Conservation (phyloP, 225 moss, liverwort and hornwort genomes). For the Takakia lepidozioides region DNA sequence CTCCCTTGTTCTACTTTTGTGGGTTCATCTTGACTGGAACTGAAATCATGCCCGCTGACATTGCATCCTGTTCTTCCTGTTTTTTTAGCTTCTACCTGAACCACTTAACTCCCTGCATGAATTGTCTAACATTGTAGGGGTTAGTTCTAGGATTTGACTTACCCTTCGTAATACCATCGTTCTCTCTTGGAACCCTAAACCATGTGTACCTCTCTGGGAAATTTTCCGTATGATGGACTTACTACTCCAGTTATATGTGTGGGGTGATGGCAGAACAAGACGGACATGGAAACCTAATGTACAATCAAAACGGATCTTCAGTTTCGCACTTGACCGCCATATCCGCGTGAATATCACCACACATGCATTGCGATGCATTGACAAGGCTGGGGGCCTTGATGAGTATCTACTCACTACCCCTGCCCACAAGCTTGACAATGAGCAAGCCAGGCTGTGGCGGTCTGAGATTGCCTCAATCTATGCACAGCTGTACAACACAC, state of each 20-base stretch:
- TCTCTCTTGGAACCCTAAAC: too few relatives aligned
- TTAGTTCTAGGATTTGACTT: too few relatives aligned
- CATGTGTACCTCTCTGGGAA: not conserved
- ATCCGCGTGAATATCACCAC: conserved; percentile 64
- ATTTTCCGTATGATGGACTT: too few relatives aligned
- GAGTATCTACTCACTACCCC: conserved; percentile 89
- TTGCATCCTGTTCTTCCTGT: too few relatives aligned
- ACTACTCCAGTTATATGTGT: too few relatives aligned
- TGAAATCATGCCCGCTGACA: too few relatives aligned
- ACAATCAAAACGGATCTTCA: conserved; percentile 77
- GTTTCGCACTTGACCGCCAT: conserved; percentile 72
- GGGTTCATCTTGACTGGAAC: too few relatives aligned
- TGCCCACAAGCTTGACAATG: conserved; percentile 72
- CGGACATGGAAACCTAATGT: conserved; percentile 96
- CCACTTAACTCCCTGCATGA: too few relatives aligned
- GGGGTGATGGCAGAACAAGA: conserved; percentile 38
- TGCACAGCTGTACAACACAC: conserved; percentile 40
- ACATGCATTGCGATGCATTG: conserved; percentile 86
- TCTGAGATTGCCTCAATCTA: conserved; percentile 56
- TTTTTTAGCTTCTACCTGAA: too few relatives aligned
- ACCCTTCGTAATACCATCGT: too few relatives aligned
- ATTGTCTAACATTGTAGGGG: too few relatives aligned
- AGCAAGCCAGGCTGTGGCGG: conserved; percentile 69
- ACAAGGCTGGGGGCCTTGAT: conserved; percentile 88
- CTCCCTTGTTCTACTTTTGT: too few relatives aligned